These are phyloP conservation scores for Crithidia acanthocephali DNA, from an alignment of 208 protist species.

Conservation along the genomic window DNA sequence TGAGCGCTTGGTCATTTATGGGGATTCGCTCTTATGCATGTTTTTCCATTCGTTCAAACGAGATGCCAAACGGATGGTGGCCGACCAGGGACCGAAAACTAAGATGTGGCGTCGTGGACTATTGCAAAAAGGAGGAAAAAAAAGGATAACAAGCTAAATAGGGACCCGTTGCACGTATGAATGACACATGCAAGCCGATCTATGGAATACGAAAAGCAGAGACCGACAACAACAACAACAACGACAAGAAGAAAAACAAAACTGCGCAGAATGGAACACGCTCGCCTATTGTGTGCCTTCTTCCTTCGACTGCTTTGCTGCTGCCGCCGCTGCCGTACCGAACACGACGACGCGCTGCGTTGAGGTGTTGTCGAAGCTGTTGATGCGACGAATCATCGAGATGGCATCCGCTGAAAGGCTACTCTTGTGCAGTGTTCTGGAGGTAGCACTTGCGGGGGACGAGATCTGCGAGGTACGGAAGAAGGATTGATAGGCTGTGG, in stretches of 20 bases:
- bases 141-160: slow-evolving; percentile 7
- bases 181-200: background rate
- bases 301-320: slow-evolving; percentile 23
- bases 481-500: background rate
- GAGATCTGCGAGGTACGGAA: slow-evolving; percentile 1
- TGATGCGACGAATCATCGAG: slow-evolving; percentile 80
- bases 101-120: no score
- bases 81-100: no score
- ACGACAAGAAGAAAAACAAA: slow-evolving; percentile 7
- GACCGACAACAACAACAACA: no score
- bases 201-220: background rate
- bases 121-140: slow-evolving; percentile 1
- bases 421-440: slow-evolving; percentile 31
- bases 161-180: background rate
- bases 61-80: no score
- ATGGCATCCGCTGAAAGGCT: slow-evolving; percentile 71
- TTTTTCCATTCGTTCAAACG: no score
- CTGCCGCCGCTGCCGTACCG: slow-evolving; percentile 30
- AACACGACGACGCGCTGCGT: slow-evolving; percentile 82
- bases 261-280: background rate
- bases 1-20: no score
- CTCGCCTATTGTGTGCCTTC: background rate
- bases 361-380: slow-evolving; percentile 84
- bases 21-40: no score
- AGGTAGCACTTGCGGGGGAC: background rate